Base-by-base conservation (phyloP, 768 basidiomycete species). In the Pulveroboletus sp. region DNA sequence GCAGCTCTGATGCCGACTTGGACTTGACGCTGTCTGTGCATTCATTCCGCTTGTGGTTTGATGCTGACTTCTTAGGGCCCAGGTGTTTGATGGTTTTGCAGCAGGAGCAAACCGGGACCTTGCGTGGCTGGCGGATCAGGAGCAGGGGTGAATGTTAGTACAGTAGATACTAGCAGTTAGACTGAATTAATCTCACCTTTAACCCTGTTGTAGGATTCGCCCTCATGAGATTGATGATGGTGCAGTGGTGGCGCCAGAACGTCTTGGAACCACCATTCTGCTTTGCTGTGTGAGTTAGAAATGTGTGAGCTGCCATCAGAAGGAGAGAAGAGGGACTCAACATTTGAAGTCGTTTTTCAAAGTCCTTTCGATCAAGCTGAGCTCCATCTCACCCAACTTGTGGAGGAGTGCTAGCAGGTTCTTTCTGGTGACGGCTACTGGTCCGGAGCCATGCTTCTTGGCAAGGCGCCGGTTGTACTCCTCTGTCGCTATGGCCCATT, bases 291-390 rank as follows among this genome's bases (percentile, higher is more conserved):
- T 11, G 38, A 16, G 38, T 24, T 14, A 14, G 13, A 20, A 8
- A 19, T 38, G 24, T 3, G 21, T 39, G 8, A 39, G 38, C n/a
- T 8, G 38, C n/a, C 38, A 11, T 29, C 27, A 29, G 8, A n/a
- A n/a, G 8, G 5, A 27, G 12, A 29, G 8, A 29, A 29, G 2
- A 29, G 27, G n/a, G 8, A 51, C 51, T 43, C 34, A 29, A 58
- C 57, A 58, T 3, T 48, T 52, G 14, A 37, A 60, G 31, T 55
- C 37, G 8, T 47, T 32, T 23, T 45, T 52, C 7, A 39, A 14
- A 8, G 53, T 20, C 16, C 49, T 27, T 12, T 47, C 38, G 21
- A 50, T 40, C 16, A 60, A 21, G 23, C 25, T 51, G 2, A 32
- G 25, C 27, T 47, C 50, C 19, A 46, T 24, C 17, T 42, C 19